Evolutionary conservation across 495 filamentous ascomycete species (phyloP).

Genomic region (Hyaloscypha hepaticicola): DNA sequence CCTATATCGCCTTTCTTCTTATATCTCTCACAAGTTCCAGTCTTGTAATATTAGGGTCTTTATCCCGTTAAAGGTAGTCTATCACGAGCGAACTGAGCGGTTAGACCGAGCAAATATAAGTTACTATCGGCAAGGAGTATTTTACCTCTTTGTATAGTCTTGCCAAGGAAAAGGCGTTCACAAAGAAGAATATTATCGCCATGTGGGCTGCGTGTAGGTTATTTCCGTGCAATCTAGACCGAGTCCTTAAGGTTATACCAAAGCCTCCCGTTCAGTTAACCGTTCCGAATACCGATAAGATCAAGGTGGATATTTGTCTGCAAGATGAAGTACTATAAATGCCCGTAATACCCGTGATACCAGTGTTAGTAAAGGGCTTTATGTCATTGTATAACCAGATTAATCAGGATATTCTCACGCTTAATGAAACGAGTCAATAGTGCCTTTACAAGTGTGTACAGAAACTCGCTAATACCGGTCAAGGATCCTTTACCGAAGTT

Average conservation of each 20-base stretch:
- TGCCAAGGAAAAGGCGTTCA: constrained; percentile 35
- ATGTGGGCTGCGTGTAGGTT: constrained; percentile 34
- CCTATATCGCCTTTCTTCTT: no score
- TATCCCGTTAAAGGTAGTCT: no score
- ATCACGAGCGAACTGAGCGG: no score
- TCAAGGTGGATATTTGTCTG: constrained; percentile 25
- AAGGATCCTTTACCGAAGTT: not conserved
- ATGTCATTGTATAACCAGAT: constrained; percentile 33
- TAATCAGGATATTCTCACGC: constrained; percentile 30
- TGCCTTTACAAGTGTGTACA: constrained; percentile 29
- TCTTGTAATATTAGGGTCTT: no score
- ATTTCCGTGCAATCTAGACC: constrained; percentile 36
- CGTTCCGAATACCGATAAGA: constrained; percentile 20
- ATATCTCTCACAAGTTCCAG: no score
- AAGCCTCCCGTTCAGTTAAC: constrained; percentile 27
- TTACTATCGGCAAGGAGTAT: constrained; percentile 38
- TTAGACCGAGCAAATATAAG: no score
- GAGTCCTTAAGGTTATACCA: constrained; percentile 33
- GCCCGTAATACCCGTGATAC: constrained; percentile 31
- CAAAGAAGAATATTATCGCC: constrained; percentile 36
- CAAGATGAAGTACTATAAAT: constrained; percentile 31
- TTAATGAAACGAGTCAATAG: constrained; percentile 32
- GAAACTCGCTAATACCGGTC: constrained; percentile 22
- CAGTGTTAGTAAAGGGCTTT: constrained; percentile 25
- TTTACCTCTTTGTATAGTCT: constrained; percentile 37